A percentile compares a stretch with the other conserved stretches of the same genome.
Evolutionary conservation across 2,329 filamentous ascomycete genomes (phyloP).

Genomic region (Fusarium falciforme): DNA sequence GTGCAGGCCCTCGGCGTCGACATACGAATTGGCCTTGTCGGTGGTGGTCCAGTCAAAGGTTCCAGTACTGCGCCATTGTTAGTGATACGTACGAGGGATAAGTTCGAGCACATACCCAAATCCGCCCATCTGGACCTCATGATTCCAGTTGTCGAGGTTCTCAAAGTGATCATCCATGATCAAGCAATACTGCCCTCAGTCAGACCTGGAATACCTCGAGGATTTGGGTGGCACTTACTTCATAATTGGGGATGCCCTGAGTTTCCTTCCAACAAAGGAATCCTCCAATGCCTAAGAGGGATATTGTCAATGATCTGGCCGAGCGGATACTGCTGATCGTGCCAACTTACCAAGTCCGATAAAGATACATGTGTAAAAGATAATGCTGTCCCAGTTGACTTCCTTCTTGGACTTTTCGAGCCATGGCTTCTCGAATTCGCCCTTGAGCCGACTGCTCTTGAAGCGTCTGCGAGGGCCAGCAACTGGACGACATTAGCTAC

Average conservation of each 20-base stretch:
- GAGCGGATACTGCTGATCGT: fast-evolving
- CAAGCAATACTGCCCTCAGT: slow-evolving; percentile 36
- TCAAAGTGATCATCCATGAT: slow-evolving; percentile 40
- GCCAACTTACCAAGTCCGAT: slow-evolving; percentile 37
- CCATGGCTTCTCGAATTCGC: slow-evolving; percentile 44
- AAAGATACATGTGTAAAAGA: slow-evolving; percentile 38
- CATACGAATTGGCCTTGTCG: slow-evolving; percentile 58
- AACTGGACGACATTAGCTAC: neutral
- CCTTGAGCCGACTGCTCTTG: slow-evolving; percentile 39
- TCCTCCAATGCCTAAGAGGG: slow-evolving; percentile 23
- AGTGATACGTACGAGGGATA: neutral
- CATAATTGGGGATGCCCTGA: slow-evolving; percentile 26
- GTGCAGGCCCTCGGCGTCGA: slow-evolving; percentile 59
- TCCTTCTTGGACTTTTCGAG: slow-evolving; percentile 33
- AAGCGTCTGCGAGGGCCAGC: slow-evolving; percentile 46
- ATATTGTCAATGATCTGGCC: neutral
- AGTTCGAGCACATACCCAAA: slow-evolving; percentile 48
- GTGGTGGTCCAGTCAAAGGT: slow-evolving; percentile 65
- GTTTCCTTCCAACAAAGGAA: slow-evolving; percentile 38
- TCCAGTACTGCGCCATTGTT: slow-evolving; percentile 40
- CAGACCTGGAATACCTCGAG: neutral
- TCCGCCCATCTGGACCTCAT: slow-evolving; percentile 55
- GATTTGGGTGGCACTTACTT: slow-evolving; percentile 9
- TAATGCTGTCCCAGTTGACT: slow-evolving; percentile 44
- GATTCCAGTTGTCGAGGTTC: slow-evolving; percentile 57